Evolutionary conservation across 78 protist genomes (phyloP), one percentile per base, ranked within the genome.

Genomic region (Protostelium mycophagum): DNA sequence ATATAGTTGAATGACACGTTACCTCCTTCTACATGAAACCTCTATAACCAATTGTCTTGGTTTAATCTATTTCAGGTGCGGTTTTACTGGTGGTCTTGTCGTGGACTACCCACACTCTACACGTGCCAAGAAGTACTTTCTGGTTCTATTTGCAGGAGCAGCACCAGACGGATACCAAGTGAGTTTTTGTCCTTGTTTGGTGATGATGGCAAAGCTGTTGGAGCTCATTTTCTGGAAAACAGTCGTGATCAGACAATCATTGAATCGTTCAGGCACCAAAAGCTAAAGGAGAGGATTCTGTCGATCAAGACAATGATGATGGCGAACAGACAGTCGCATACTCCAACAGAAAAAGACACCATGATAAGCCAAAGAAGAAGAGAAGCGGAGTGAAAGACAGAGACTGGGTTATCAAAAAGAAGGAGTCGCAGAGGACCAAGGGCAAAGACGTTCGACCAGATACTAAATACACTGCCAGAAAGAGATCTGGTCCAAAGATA

Each of bases 101-200:
- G 97, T 98, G 35, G 99, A 98, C 88, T 98, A 90, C 90, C 99
- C 99, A 28, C 93, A 98, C 90, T 89, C 95, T 39, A 96, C 98
- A 0, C 88, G 90, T n/a, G 99, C 99, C 34, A 98, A 98, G 87
- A 98, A 98, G 91, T 96, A 87, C 86, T 94, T 90, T 85, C 89
- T 94, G 37, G 91, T 88, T 0, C 38, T 91, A 1, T 91, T 94
- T 86, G 89, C 93, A 25, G 94, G 93, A n/a, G 35, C 90, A 34
- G 35, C 90, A 29, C 90, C 84, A 35, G 36, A 39, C 5, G 28
- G 28, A 9, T 88, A 31, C 1, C 34, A 51, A 85, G 73, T 38
- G 35, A 25, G 36, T 1, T 28, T n/a, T n/a, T 1, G 38, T 1
- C 28, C 28, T 83, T 88, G 36, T 9, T 1, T 29, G 9, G 16